Percentiles rank a stretch among this genome's conserved stretches.
phyloP scores from a whole-genome alignment of 257 asterid genomes.

The Buddleja alternifolia region DNA sequence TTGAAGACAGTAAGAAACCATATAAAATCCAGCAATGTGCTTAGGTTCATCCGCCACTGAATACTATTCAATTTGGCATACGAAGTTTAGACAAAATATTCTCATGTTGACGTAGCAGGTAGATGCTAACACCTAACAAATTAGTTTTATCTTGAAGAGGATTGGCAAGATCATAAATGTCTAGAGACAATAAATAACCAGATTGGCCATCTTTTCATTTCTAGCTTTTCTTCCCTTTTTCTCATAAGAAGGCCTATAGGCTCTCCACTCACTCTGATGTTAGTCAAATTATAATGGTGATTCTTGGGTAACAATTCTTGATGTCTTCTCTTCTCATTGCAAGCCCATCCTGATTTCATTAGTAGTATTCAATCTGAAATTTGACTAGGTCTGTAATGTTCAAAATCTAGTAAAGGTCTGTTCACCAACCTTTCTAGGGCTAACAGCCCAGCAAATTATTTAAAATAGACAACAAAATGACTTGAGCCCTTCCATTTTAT shows the following conservation, averaged over 20 bases:
- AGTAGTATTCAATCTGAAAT: slow-evolving; percentile 18
- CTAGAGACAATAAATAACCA: not conserved
- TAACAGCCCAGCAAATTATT: slow-evolving; percentile 8
- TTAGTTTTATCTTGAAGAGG: slow-evolving; percentile 6
- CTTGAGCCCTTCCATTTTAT: slow-evolving; percentile 8
- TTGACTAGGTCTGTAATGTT: slow-evolving; percentile 4
- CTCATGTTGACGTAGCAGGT: not conserved
- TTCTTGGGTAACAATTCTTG: not conserved
- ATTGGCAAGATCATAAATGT: slow-evolving; percentile 23
- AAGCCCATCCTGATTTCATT: not conserved
- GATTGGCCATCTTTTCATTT: not conserved
- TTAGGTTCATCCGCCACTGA: slow-evolving; percentile 20
- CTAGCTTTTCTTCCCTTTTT: not conserved
- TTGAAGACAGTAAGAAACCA: slow-evolving; percentile 13
- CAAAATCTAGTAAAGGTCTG: not conserved
- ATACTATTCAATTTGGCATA: slow-evolving; percentile 18
- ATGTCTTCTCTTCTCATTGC: not conserved
- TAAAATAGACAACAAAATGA: not conserved
- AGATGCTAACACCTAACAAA: slow-evolving; percentile 1
- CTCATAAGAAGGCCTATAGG: not conserved
- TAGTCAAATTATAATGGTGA: slow-evolving; percentile 3
- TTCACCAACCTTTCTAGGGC: slow-evolving; percentile 7
- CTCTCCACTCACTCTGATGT: slow-evolving; percentile 1
- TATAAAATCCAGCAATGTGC: slow-evolving; percentile 11
- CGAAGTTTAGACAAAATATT: slow-evolving; percentile 27